These are phyloP conservation scores for Leccinum pachyderme DNA, from an alignment of 1,284 basidiomycete species.

Conservation along the genomic window DNA sequence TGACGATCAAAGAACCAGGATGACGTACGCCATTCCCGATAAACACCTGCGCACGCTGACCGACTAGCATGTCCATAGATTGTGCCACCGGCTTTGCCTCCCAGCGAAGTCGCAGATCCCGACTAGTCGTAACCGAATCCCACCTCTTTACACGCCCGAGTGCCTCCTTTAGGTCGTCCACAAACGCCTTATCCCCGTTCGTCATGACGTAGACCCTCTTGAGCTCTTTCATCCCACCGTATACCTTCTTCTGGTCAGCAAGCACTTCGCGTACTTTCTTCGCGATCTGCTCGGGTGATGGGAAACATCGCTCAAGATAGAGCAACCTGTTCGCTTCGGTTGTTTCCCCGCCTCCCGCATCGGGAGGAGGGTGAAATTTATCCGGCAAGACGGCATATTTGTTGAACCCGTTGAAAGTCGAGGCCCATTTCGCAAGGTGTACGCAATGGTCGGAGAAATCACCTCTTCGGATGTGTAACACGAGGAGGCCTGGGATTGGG, in stretches of 20 bases:
- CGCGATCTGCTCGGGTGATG: constrained; percentile 45
- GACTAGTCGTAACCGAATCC: constrained; percentile 44
- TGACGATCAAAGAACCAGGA: background rate
- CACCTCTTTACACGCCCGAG: constrained; percentile 32
- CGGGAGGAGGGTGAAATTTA: constrained; percentile 32
- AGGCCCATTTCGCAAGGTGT: constrained; percentile 31
- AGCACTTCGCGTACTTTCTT: constrained; percentile 40
- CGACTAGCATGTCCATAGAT: constrained; percentile 53
- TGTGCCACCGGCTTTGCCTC: constrained; percentile 48
- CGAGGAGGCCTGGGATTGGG: constrained; percentile 33
- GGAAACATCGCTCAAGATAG: constrained; percentile 49
- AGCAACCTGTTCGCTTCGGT: constrained; percentile 28
- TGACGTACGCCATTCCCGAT: constrained; percentile 54
- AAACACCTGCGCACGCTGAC: constrained; percentile 47
- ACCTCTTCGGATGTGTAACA: constrained; percentile 39
- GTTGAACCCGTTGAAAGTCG: constrained; percentile 43
- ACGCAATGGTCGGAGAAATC: constrained; percentile 36
- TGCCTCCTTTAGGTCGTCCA: constrained; percentile 34
- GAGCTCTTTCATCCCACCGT: constrained; percentile 26
- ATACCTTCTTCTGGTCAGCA: constrained; percentile 19
- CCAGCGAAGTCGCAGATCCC: constrained; percentile 43
- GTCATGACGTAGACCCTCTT: constrained; percentile 43
- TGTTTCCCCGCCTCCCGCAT: constrained; percentile 21
- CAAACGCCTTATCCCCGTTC: constrained; percentile 37
- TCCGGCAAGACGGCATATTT: constrained; percentile 41